A percentile compares a stretch with the other conserved stretches of the same genome.
phyloP scores from a whole-genome alignment of 192 early-diverging fungal species.

The Coemansia sp. region DNA sequence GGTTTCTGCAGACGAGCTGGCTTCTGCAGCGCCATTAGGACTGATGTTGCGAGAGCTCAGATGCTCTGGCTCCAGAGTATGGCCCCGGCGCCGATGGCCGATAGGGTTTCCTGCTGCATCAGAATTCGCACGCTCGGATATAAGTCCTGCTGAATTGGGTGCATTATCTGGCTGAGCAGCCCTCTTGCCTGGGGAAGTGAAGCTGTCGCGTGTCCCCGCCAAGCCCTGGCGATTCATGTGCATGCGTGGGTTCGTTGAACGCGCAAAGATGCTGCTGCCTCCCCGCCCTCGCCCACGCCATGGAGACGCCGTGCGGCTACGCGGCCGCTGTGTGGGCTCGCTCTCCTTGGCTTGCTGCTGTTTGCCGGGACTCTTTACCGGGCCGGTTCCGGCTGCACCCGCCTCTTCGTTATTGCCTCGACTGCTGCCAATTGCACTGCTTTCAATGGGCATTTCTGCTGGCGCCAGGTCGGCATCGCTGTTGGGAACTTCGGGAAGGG shows the following conservation, averaged over 20 bases:
- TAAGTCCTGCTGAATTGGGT: constrained; percentile 30
- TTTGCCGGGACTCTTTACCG: constrained; percentile 2
- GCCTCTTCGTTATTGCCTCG: neutral
- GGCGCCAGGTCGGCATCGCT: constrained; percentile 5
- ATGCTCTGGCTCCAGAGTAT: constrained; percentile 38
- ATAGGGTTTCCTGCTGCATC: constrained; percentile 5
- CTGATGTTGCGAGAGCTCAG: constrained; percentile 14
- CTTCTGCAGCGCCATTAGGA: neutral
- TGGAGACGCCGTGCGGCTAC: constrained; percentile 35
- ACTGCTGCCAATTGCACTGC: neutral
- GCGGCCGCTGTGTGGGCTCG: constrained; percentile 14
- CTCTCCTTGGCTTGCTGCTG: constrained; percentile 6
- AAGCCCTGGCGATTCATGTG: constrained; percentile 11
- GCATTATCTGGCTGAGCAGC: constrained; percentile 5
- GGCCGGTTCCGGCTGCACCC: neutral
- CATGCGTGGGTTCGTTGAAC: constrained; percentile 17
- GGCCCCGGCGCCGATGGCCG: constrained; percentile 34
- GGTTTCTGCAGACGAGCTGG: neutral
- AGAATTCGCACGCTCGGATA: constrained; percentile 16
- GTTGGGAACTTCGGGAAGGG: constrained; percentile 35
- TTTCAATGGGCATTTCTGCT: neutral
- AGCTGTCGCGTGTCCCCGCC: neutral
- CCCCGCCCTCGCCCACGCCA: constrained; percentile 35
- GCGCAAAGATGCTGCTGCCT: constrained; percentile 30
- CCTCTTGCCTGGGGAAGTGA: neutral